Evolutionary conservation across 306 rosid species (phyloP).

Genomic region (Quercus bicolor): DNA sequence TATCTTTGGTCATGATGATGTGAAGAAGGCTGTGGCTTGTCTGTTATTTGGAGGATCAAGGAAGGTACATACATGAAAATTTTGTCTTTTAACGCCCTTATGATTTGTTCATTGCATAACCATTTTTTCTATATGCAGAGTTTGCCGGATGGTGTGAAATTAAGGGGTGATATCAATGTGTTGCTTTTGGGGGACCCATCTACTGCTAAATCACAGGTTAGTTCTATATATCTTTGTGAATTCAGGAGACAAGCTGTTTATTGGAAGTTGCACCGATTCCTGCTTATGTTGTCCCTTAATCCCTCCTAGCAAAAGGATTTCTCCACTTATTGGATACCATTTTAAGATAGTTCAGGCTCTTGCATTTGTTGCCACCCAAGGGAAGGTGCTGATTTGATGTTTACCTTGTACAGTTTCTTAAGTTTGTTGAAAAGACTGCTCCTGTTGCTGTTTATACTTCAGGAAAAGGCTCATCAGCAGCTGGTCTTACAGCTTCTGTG

Average conservation of each 20-base stretch:
- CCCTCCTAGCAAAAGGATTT: not conserved
- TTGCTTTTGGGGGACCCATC: constrained; percentile 99
- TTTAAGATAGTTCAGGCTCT: not conserved
- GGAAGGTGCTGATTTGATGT: constrained; percentile 27
- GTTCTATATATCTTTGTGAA: not conserved
- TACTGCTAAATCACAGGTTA: constrained; percentile 95
- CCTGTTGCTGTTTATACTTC: constrained; percentile 97
- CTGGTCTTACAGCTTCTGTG: constrained; percentile 98
- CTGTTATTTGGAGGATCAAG: constrained; percentile 95
- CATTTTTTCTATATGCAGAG: constrained; percentile 44
- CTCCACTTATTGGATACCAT: not conserved
- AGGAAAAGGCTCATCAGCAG: constrained; percentile 98
- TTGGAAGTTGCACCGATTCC: constrained; percentile 1
- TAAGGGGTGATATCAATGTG: constrained; percentile 95
- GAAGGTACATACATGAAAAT: constrained; percentile 53
- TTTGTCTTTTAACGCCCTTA: not conserved
- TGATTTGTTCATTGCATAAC: constrained; percentile 11
- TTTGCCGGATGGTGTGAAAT: constrained; percentile 95
- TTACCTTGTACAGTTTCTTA: constrained; percentile 64
- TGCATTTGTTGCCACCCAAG: constrained; percentile 2
- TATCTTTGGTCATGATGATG: constrained; percentile 91
- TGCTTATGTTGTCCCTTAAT: constrained; percentile 1
- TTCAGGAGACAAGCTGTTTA: constrained; percentile 7
- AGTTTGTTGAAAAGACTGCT: constrained; percentile 98
- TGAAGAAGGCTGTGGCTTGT: constrained; percentile 91